Percentiles rank a stretch among this genome's conserved stretches.
phyloP scores from a whole-genome alignment of 306 rosid species.

The Sesbania bispinosa region DNA sequence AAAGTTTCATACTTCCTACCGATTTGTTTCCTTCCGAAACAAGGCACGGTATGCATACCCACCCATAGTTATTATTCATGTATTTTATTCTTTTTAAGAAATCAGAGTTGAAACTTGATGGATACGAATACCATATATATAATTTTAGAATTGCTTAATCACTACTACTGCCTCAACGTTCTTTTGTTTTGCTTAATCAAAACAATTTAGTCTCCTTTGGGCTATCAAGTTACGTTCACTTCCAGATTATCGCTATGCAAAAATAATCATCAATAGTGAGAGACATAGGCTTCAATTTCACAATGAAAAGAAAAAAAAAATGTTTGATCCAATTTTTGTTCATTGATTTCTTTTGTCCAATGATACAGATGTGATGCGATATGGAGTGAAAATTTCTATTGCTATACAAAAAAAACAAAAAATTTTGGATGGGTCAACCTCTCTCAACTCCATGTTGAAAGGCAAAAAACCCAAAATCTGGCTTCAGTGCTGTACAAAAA shows the following conservation, averaged over 20 bases:
- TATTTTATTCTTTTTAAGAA: no score
- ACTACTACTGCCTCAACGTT: no score
- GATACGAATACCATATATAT: no score
- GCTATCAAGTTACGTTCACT: neutral
- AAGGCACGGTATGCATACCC: no score
- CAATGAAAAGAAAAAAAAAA: neutral
- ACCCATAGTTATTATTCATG: no score
- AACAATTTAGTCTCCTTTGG: neutral
- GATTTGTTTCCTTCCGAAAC: no score
- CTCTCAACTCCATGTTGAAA: neutral
- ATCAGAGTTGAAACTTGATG: no score
- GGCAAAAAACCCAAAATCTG: neutral
- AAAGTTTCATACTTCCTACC: no score
- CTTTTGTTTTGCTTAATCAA: no score
- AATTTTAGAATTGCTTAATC: no score
- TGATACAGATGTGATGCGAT: neutral
- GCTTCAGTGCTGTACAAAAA: no score
- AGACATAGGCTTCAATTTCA: neutral
- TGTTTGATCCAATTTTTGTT: neutral
- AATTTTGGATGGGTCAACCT: constrained; percentile 14
- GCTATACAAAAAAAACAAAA: neutral
- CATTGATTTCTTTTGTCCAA: neutral
- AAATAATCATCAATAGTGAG: neutral
- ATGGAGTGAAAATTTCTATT: neutral
- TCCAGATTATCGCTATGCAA: neutral